These are phyloP conservation scores for Camellia japonica DNA, from an alignment of 148 eudicot species.

Conservation along the genomic window DNA sequence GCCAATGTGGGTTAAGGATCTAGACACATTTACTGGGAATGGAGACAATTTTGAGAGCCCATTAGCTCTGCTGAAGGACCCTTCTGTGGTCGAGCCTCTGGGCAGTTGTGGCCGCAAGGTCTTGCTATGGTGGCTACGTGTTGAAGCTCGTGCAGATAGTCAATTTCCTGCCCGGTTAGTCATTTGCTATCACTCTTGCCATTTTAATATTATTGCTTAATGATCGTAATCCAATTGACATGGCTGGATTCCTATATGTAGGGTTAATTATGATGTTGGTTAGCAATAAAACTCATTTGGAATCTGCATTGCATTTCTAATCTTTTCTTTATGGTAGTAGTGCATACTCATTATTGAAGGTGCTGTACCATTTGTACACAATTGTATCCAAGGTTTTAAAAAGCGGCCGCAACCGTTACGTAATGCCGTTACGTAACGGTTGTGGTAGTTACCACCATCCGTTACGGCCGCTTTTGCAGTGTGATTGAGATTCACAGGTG, in stretches of 20 bases:
- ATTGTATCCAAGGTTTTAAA: too few relatives aligned
- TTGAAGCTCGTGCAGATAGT: constrained; percentile 96
- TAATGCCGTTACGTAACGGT: too few relatives aligned
- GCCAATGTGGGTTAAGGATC: constrained; percentile 79
- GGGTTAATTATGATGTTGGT: background rate
- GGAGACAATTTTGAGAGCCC: constrained; percentile 69
- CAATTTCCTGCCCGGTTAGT: constrained; percentile 89
- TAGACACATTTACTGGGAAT: constrained; percentile 37
- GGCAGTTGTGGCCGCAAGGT: constrained; percentile 94
- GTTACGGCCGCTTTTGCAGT: too few relatives aligned
- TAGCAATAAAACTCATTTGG: background rate
- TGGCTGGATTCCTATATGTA: background rate
- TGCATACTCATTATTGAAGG: background rate
- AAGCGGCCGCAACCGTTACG: too few relatives aligned
- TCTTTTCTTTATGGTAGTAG: background rate
- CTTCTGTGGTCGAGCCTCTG: constrained; percentile 83
- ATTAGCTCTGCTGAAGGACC: constrained; percentile 60
- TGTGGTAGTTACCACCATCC: too few relatives aligned
- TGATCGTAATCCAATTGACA: background rate
- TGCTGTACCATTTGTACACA: background rate
- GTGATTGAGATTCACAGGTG: too few relatives aligned
- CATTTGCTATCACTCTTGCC: constrained; percentile 1
- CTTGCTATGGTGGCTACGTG: constrained; percentile 99
- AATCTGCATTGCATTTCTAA: background rate
- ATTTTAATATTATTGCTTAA: background rate